phyloP scores from a whole-genome alignment of 805 yeast genomes.

The baker's yeast (Saccharomyces cerevisiae) region DNA sequence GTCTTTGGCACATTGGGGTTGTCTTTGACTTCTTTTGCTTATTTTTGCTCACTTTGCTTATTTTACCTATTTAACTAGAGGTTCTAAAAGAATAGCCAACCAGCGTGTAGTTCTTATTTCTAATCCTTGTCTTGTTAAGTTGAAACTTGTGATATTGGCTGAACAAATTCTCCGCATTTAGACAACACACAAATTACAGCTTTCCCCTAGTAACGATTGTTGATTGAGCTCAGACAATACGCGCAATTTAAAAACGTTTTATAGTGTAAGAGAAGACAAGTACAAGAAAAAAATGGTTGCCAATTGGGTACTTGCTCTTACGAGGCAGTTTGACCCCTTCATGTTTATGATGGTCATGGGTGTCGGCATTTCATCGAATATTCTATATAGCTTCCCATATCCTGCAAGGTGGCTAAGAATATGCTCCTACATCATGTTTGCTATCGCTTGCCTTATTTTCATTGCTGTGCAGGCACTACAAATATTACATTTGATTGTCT shows the following conservation, averaged over 20 bases:
- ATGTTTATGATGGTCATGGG: conserved; percentile 82
- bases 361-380: conserved; percentile 59
- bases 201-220: neutral
- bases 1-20: neutral
- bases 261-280: neutral
- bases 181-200: neutral
- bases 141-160: neutral
- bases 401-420: conserved; percentile 48
- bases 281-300: neutral
- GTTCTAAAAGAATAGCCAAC: neutral
- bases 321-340: conserved; percentile 38
- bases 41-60: neutral
- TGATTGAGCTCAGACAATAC: neutral
- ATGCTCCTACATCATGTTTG: conserved; percentile 57
- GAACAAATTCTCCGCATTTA: neutral
- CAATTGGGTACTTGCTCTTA: neutral
- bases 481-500: conserved; percentile 33
- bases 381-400: conserved; percentile 61
- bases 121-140: neutral
- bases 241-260: neutral
- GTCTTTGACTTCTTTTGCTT: neutral
- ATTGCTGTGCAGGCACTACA: conserved; percentile 37
- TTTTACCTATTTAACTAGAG: neutral
- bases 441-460: conserved; percentile 43
- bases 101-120: too few species aligned